A percentile compares a stretch with the other conserved stretches of the same genome.
Conservation (phyloP, 176 grass and related monocot species). For the Paspalum vaginatum region DNA sequence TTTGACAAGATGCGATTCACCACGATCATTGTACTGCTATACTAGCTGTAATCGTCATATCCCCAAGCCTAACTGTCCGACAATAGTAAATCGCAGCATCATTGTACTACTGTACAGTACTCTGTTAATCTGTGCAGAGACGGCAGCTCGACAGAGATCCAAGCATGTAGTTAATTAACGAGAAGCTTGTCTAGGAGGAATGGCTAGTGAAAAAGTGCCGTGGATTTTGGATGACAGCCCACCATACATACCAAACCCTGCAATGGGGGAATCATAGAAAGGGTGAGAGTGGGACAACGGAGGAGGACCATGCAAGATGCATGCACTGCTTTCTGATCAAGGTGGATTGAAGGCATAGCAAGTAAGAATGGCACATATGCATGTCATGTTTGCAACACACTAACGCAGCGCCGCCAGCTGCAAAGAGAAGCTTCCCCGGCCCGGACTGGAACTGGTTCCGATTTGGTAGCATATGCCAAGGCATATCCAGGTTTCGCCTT, state of each 20-base stretch:
- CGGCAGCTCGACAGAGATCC: neutral
- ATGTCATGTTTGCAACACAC: no score
- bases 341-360: neutral
- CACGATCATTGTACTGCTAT: neutral
- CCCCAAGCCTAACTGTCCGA: neutral
- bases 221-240: neutral
- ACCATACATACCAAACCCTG: neutral
- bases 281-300: neutral
- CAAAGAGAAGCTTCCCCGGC: constrained; percentile 18
- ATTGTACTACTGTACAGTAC: neutral
- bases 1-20: constrained; percentile 21
- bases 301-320: neutral
- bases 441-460: constrained; percentile 17
- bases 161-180: neutral
- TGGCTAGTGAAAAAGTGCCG: neutral
- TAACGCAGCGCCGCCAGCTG: neutral
- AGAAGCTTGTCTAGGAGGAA: neutral
- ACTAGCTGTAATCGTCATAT: neutral
- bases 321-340: neutral
- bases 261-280: neutral
- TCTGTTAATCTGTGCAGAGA: neutral
- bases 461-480: constrained; percentile 40
- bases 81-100: neutral
- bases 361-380: constrained; percentile 2
- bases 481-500: constrained; percentile 43